Evolutionary conservation across 2,329 filamentous ascomycete genomes (phyloP), one percentile per base, ranked within the genome.

Genomic region (Emericellopsis cladophorae): DNA sequence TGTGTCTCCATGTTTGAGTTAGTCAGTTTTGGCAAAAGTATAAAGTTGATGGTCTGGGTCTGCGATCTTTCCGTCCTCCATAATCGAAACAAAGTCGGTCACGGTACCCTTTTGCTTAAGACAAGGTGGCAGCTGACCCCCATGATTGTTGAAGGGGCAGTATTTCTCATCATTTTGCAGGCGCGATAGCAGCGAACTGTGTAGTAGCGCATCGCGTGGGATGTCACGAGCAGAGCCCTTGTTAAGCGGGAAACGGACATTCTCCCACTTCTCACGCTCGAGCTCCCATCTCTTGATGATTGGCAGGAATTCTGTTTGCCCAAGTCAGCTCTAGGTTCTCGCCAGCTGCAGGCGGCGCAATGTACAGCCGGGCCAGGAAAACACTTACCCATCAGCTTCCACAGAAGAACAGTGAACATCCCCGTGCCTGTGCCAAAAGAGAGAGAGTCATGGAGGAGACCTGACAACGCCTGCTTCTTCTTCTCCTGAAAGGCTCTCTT

Each of bases 381-480:
- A 32, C 4, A 45, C 62, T 56, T 49, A 66, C 62, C 64, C 57
- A 66, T 58, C 31, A 64, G 55, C 36, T 61, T 64, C 64, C 64
- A 66, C 10, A 66, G 37, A 11, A 66, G 41, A 1, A 66, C 64
- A 9, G 44, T 58, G 44, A 61, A 55, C 42, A 66, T 59, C 8
- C 53, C 54, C 0, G 58, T 57, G 8, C 64, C 63, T 16, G 48
- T 48, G 2, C 59, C 58, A 15, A 63, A 62, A 1, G 47, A 44
- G 7, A 66, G 55, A 4, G 58, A 59, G 41, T 66, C 63, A 24
- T 66, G 64, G 14, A 64, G 56, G 8, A 56, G 46, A 0, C 57
- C 61, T 1, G 46, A 49, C 2, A 58, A 48, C 0, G 54, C 60
- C 44, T 56, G 52, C 4, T 50, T 43, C 47, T 56, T 58, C 2